Evolutionary conservation across 805 yeast species (phyloP).

Genomic region (Saturnispora zaruensis): DNA sequence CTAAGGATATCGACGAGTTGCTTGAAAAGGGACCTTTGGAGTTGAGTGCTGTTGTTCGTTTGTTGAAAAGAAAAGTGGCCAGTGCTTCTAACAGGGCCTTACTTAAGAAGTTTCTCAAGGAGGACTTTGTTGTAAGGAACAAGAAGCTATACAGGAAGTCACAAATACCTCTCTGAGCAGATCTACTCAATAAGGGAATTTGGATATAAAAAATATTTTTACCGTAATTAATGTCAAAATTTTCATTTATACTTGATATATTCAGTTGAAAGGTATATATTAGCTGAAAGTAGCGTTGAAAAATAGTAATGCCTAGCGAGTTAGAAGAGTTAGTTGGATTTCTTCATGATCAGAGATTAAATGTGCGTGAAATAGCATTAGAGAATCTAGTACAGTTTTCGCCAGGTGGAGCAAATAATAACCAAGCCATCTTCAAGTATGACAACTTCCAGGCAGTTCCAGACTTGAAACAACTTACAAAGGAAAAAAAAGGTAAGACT

Average conservation of each 20-base stretch:
- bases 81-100: conserved; percentile 52
- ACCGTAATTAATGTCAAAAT: background rate
- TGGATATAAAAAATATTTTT: background rate
- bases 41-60: conserved; percentile 49
- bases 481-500: conserved; percentile 43
- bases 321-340: conserved; percentile 53
- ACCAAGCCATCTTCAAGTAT: conserved; percentile 56
- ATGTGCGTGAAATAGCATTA: conserved; percentile 74
- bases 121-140: conserved; percentile 26
- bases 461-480: conserved; percentile 57
- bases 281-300: background rate
- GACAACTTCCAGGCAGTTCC: conserved; percentile 62
- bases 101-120: conserved; percentile 35
- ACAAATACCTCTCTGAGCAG: conserved; percentile 1
- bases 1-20: conserved; percentile 59
- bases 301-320: conserved; percentile 14
- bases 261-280: background rate
- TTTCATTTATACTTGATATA: background rate
- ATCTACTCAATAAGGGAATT: background rate
- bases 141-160: conserved; percentile 23
- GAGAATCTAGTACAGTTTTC: conserved; percentile 79
- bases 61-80: conserved; percentile 52
- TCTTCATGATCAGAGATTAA: conserved; percentile 72
- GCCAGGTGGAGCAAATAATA: conserved; percentile 48
- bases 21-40: conserved; percentile 46